phyloP scores from a whole-genome alignment of 805 yeast species.

The Isabelozyma pseudorhagii region DNA sequence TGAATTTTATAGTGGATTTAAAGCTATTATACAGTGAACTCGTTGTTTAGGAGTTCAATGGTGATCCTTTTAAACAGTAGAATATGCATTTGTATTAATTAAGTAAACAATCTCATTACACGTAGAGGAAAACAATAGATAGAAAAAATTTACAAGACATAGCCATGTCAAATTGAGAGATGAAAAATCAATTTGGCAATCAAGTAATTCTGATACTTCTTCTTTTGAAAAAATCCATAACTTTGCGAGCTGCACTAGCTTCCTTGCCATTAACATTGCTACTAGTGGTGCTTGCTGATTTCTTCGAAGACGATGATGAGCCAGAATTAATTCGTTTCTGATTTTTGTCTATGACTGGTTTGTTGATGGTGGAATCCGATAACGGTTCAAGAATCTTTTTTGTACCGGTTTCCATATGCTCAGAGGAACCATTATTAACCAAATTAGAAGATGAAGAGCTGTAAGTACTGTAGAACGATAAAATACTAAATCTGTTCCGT shows the following conservation, averaged over 20 bases:
- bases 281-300: slow-evolving; percentile 18
- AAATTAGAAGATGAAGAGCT: slow-evolving; percentile 16
- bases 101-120: neutral
- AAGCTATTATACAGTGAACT: neutral
- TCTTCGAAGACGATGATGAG: slow-evolving; percentile 26
- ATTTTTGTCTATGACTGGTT: slow-evolving; percentile 11
- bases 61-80: neutral
- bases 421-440: slow-evolving; percentile 1
- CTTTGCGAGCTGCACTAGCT: slow-evolving; percentile 73
- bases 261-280: slow-evolving; percentile 44
- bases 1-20: too few relatives aligned
- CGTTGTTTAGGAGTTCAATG: neutral
- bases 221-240: slow-evolving; percentile 75
- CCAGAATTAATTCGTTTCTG: slow-evolving; percentile 23
- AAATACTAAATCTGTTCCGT: slow-evolving; percentile 40
- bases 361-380: slow-evolving; percentile 21
- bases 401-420: slow-evolving; percentile 4
- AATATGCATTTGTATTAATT: neutral
- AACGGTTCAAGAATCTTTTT: slow-evolving; percentile 34
- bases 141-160: neutral
- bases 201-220: slow-evolving; percentile 39
- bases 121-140: neutral
- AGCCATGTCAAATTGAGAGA: neutral
- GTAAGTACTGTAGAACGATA: slow-evolving; percentile 40
- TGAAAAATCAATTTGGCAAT: neutral